Evolutionary conservation across 345 rosid genomes (phyloP).

Genomic region (Eucalyptus marginata): DNA sequence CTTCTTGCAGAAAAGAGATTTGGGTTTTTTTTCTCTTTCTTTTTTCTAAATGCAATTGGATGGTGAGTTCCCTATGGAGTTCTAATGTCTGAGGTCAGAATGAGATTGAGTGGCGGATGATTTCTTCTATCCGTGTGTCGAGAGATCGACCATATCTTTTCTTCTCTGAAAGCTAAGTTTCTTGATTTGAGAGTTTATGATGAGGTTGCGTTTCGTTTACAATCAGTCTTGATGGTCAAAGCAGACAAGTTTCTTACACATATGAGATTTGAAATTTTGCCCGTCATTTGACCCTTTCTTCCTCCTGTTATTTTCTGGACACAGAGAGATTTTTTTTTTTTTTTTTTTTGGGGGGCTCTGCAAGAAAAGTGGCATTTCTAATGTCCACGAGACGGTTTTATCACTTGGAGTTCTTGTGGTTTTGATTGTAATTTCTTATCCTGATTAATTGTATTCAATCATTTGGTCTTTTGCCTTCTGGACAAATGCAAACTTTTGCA

Average conservation of each 20-base stretch:
- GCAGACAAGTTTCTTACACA: background rate
- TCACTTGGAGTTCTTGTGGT: background rate
- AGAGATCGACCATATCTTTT: background rate
- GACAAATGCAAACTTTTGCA: background rate
- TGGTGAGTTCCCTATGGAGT: background rate
- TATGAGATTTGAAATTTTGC: background rate
- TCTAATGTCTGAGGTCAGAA: background rate
- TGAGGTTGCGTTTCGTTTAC: background rate
- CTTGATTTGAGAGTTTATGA: background rate
- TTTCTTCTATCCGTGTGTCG: background rate
- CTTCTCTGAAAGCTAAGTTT: background rate
- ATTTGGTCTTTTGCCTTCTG: background rate
- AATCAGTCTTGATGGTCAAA: background rate
- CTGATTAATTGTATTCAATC: background rate
- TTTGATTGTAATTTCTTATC: background rate
- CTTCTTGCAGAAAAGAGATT: background rate
- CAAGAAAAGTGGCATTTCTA: background rate
- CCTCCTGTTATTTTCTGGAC: background rate
- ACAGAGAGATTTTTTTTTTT: background rate
- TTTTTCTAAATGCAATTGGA: background rate
- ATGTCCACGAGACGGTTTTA: background rate
- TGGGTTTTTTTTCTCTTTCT: background rate
- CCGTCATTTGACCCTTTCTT: background rate
- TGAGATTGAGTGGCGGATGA: background rate
- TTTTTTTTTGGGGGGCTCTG: background rate